A percentile compares a stretch with the other conserved stretches of the same genome.
These are phyloP conservation scores for Chaetomium strumarium DNA, from an alignment of 2,329 filamentous ascomycete genomes.

Conservation along the genomic window DNA sequence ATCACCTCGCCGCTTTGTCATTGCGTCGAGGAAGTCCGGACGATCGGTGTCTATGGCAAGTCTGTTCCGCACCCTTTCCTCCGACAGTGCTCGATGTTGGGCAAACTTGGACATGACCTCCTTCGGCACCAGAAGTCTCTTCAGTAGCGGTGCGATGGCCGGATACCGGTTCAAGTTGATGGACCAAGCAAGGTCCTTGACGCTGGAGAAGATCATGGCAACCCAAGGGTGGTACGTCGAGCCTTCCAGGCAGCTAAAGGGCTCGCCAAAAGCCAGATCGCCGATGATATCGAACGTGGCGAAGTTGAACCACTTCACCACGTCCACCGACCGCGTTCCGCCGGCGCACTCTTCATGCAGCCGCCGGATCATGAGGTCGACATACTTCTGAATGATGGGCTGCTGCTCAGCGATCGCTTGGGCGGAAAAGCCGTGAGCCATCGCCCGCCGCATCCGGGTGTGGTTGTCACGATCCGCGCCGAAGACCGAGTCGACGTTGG, in stretches of 20 bases:
- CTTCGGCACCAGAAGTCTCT: no score
- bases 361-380: not conserved
- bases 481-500: not conserved
- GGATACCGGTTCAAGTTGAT: no score
- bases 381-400: not conserved
- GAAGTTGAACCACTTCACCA: not conserved
- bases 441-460: not conserved
- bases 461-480: not conserved
- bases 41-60: not conserved
- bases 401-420: not conserved
- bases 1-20: constrained; percentile 6
- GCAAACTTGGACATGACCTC: no score
- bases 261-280: not conserved
- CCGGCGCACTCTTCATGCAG: not conserved
- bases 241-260: not conserved
- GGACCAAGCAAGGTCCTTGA: not conserved
- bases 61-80: constrained; percentile 1
- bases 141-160: no score
- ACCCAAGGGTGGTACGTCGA: not conserved
- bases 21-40: constrained; percentile 17
- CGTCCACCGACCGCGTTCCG: not conserved
- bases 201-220: not conserved
- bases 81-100: not conserved
- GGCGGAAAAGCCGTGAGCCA: not conserved
- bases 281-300: not conserved